A percentile compares a stretch with the other conserved stretches of the same genome.
phyloP scores from a whole-genome alignment of 768 basidiomycete genomes.

The Lentinula sp. region DNA sequence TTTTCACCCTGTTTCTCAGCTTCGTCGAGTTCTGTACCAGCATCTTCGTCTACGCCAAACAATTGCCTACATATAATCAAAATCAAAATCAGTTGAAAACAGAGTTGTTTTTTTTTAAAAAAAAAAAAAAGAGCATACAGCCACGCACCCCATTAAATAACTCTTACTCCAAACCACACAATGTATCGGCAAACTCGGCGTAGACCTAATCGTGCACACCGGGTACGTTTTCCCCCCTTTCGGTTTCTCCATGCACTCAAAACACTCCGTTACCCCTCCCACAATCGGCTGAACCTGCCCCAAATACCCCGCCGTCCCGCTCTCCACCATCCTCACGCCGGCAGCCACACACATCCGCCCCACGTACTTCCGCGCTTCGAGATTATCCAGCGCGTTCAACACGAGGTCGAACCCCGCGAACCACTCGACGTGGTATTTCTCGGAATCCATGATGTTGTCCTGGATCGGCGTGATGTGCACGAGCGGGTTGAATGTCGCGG shows the following conservation, averaged over 20 bases:
- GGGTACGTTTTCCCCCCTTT: constrained; percentile 94
- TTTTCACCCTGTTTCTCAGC: constrained; percentile 94
- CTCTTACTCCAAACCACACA: constrained; percentile 99
- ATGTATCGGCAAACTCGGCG: constrained; percentile 95
- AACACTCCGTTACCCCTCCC: constrained; percentile 91
- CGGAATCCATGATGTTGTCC: constrained; percentile 86
- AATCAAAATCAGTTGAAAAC: not conserved
- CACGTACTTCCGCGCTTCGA: constrained; percentile 95
- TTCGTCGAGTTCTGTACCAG: constrained; percentile 77
- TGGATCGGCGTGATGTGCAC: constrained; percentile 85
- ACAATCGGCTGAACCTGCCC: constrained; percentile 91
- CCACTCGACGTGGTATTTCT: constrained; percentile 86
- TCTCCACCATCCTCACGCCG: constrained; percentile 86
- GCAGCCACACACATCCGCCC: constrained; percentile 98
- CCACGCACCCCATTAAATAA: constrained; percentile 82
- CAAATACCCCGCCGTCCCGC: constrained; percentile 93
- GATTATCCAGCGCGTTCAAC: constrained; percentile 92
- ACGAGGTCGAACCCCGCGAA: constrained; percentile 89
- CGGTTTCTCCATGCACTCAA: constrained; percentile 91
- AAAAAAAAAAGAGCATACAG: not conserved
- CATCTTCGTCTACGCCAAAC: constrained; percentile 90
- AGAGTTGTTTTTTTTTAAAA: not conserved
- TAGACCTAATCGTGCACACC: constrained; percentile 96
- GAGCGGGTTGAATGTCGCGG: constrained; percentile 80
- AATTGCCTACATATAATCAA: constrained; percentile 59